These are phyloP conservation scores for Aureobasidium uvarum DNA, from an alignment of 2,329 filamentous ascomycete genomes.

Conservation along the genomic window DNA sequence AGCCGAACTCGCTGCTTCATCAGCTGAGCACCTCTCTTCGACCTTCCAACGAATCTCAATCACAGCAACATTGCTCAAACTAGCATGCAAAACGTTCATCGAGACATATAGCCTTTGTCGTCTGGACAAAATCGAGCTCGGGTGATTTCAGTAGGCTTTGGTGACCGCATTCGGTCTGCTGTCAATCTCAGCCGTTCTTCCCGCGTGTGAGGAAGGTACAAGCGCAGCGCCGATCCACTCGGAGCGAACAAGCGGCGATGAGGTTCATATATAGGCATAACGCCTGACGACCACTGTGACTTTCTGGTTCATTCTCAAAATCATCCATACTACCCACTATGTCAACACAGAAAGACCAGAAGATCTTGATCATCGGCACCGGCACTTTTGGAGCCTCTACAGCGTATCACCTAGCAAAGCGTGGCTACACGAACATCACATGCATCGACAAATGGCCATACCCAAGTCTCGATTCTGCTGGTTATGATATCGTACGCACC, in stretches of 20 bases:
- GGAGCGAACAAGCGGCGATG: slow-evolving; percentile 5
- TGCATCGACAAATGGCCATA: slow-evolving; percentile 27
- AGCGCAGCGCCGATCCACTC: slow-evolving; percentile 13
- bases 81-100: too few relatives aligned
- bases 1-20: not conserved
- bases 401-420: slow-evolving; percentile 24
- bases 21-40: not conserved
- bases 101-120: too few relatives aligned
- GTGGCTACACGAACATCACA: slow-evolving; percentile 26
- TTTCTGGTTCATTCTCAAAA: not conserved
- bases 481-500: slow-evolving; percentile 20
- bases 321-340: not conserved
- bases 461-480: slow-evolving; percentile 16
- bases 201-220: slow-evolving; percentile 13
- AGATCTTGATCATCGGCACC: slow-evolving; percentile 59
- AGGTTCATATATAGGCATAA: slow-evolving; percentile 19
- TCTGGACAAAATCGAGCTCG: not conserved
- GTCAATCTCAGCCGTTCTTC: not conserved
- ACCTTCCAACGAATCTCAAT: not conserved
- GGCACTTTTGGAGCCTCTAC: slow-evolving; percentile 26
- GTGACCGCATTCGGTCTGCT: not conserved
- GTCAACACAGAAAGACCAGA: slow-evolving; percentile 10
- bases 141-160: not conserved
- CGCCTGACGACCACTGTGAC: not conserved
- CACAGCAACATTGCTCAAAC: not conserved